Evolutionary conservation across 106 monocot genomes (phyloP), one percentile per base, ranked within the genome.

Genomic region (Phalaenopsis aphrodite): DNA sequence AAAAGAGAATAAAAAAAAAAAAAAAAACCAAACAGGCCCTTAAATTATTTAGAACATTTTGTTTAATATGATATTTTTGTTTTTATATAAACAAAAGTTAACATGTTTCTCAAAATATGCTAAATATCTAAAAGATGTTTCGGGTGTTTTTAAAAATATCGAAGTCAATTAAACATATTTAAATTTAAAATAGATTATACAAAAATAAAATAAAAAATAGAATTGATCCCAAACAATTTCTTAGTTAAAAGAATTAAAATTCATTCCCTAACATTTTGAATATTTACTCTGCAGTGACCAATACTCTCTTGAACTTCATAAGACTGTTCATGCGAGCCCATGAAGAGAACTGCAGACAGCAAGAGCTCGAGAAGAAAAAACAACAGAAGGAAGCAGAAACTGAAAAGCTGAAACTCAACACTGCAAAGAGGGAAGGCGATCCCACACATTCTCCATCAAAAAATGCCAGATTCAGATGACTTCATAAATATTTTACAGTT

Each of bases 291-390:
- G 39, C 85, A 92, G 92, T 92, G 76, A 56, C 89, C 41, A 82
- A 87, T 75, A 92, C 92, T 2, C 82, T 92, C 72, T 78, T 90
- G 11, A 77, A 82, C 81, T 92, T 92, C 69, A 82, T 84, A 18
- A 92, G 76, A 84, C 82, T 83, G 77, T 92, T 92, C 30, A 78
- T 64, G 11, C 87, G 86, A 0, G 87, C 89, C 5, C 89, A 92
- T 47, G 80, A 84, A 23, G 92, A 92, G 75, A 92, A 92, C 84
- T 82, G 90, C 81, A 90, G 83, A 77, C 87, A 88, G 73, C 49
- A 83, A 4, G 92, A 92, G 79, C 73, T 86, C 68, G 92, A 92
- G 58, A 89, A 86, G 81, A 90, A 87, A 78, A 92, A 86, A 77
- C 86, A 87, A 18, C 77, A 80, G 82, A 87, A 86, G 57, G 90